phyloP scores from a whole-genome alignment of 805 yeast genomes.

The Candida boleticola region DNA sequence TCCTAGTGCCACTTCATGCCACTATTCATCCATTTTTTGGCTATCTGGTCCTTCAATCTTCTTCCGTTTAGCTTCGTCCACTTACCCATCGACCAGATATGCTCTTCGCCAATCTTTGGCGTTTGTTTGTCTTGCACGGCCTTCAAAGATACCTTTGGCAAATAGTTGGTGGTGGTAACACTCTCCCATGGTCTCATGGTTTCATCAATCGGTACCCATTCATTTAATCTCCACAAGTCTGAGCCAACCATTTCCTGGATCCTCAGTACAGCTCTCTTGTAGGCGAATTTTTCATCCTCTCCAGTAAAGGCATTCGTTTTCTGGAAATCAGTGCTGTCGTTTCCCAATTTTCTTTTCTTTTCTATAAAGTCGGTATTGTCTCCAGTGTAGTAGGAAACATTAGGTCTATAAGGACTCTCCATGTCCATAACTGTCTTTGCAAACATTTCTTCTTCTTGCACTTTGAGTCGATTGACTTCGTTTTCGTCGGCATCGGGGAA shows the following conservation, averaged over 20 bases:
- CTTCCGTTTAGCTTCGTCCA: slow-evolving; percentile 52
- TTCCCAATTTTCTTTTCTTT: neutral
- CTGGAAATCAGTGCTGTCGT: slow-evolving; percentile 30
- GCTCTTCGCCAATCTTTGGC: slow-evolving; percentile 43
- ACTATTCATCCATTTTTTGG: slow-evolving; percentile 52
- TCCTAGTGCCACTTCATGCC: too few species aligned
- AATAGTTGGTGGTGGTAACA: neutral
- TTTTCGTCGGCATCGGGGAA: slow-evolving; percentile 48
- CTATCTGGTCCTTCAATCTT: slow-evolving; percentile 50
- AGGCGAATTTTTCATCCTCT: slow-evolving; percentile 75
- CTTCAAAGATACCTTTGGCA: neutral
- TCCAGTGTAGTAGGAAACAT: slow-evolving; percentile 45
- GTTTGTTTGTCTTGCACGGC: slow-evolving; percentile 17
- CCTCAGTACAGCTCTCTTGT: slow-evolving; percentile 66
- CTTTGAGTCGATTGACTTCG: slow-evolving; percentile 35
- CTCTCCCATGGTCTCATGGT: slow-evolving; percentile 58
- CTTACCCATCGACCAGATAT: slow-evolving; percentile 67
- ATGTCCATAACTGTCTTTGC: slow-evolving; percentile 61
- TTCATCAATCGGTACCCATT: slow-evolving; percentile 56
- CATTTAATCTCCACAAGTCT: slow-evolving; percentile 46
- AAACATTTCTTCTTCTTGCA: slow-evolving; percentile 68
- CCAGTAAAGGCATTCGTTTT: slow-evolving; percentile 63
- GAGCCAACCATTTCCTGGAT: slow-evolving; percentile 59
- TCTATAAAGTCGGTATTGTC: slow-evolving; percentile 6
- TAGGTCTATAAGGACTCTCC: slow-evolving; percentile 66